A percentile compares a stretch with the other conserved stretches of the same genome.
Conservation (phyloP, 495 filamentous ascomycete species). For the Aspergillus nanangensis region DNA sequence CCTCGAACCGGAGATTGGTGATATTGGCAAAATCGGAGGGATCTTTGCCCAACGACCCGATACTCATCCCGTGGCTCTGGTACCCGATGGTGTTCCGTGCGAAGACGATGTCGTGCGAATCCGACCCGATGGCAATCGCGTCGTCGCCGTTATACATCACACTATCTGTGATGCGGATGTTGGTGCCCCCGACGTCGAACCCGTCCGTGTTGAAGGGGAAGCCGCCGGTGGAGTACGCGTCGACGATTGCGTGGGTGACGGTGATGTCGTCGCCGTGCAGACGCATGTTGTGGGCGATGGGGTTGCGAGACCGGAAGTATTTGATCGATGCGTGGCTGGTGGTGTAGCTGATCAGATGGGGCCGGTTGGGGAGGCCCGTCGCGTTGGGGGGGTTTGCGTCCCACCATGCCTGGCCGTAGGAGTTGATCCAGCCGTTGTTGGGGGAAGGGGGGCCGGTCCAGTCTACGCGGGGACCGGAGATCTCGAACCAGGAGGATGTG, state of each 20-base stretch:
- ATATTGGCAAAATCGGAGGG: constrained; percentile 27
- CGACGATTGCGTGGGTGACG: constrained; percentile 34
- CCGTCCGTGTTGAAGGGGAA: constrained; percentile 45
- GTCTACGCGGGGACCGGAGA: constrained; percentile 29
- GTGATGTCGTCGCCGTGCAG: constrained; percentile 31
- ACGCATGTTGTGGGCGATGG: constrained; percentile 40
- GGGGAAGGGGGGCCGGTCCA: constrained; percentile 26
- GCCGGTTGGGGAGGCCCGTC: constrained; percentile 29
- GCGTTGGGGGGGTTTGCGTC: constrained; percentile 34
- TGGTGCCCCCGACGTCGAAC: constrained; percentile 34
- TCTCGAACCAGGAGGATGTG: constrained; percentile 27
- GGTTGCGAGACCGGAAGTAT: constrained; percentile 37
- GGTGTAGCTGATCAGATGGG: constrained; percentile 36
- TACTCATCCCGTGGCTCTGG: constrained; percentile 39
- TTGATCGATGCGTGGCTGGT: constrained; percentile 28
- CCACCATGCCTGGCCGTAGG: constrained; percentile 43
- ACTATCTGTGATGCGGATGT: constrained; percentile 31
- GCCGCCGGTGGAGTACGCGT: constrained; percentile 32
- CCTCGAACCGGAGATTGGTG: constrained; percentile 33
- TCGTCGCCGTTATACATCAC: constrained; percentile 42
- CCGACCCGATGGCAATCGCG: constrained; percentile 33
- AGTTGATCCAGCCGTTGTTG: constrained; percentile 39
- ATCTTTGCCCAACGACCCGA: constrained; percentile 35
- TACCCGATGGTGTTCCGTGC: constrained; percentile 33
- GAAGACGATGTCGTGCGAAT: constrained; percentile 34